A percentile compares a stretch with the other conserved stretches of the same genome.
These are phyloP conservation scores for Nymphaea thermarum DNA, from an alignment of 164 flowering plant genomes.

Conservation along the genomic window DNA sequence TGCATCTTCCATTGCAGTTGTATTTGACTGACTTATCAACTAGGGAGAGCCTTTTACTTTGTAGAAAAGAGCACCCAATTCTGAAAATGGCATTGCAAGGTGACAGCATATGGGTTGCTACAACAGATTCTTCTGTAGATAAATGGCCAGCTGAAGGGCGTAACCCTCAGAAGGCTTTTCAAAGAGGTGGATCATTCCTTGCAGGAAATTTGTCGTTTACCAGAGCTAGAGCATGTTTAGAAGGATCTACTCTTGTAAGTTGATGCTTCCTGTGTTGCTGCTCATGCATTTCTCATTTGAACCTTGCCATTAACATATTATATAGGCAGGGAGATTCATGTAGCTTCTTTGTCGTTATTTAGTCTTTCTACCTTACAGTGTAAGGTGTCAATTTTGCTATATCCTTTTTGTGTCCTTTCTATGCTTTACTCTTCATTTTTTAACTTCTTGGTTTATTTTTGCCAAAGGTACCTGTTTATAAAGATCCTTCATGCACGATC, in stretches of 20 bases:
- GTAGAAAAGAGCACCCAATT: conserved; percentile 80
- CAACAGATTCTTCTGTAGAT: conserved; percentile 80
- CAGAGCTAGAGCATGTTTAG: conserved; percentile 77
- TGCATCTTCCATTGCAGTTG: conserved; percentile 32
- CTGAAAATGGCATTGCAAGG: conserved; percentile 71
- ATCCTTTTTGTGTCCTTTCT: no score
- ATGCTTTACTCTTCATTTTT: no score
- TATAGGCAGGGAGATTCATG: no score
- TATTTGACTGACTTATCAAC: conserved; percentile 92
- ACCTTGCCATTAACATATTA: no score
- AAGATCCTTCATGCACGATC: conserved; percentile 58
- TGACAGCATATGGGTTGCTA: conserved; percentile 86
- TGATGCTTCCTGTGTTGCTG: neutral
- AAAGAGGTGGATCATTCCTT: conserved; percentile 82
- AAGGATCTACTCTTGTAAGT: conserved; percentile 83
- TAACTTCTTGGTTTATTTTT: no score
- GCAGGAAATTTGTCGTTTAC: conserved; percentile 93
- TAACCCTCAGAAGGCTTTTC: conserved; percentile 65
- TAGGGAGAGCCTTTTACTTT: conserved; percentile 89
- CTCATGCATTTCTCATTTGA: neutral
- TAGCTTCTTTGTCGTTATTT: no score
- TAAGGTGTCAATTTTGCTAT: no score
- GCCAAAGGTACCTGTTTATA: conserved; percentile 56
- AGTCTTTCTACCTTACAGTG: no score
- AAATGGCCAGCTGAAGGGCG: conserved; percentile 82